Base-by-base conservation (phyloP, 441 rosid species). In the Arabidopsis lyrata region DNA sequence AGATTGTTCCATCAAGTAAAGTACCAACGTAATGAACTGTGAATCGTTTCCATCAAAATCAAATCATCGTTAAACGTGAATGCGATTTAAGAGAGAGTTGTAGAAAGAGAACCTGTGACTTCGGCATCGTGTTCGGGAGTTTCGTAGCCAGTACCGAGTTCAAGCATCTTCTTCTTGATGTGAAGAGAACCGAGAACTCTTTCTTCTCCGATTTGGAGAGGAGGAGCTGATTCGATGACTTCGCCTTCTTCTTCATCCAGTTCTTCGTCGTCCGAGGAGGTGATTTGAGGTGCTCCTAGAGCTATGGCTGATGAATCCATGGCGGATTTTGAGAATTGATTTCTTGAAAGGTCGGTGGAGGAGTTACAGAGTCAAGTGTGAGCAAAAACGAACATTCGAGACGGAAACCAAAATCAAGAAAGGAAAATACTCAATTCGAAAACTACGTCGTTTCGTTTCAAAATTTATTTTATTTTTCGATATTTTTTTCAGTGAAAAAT, bases 181-280 rank as follows among this genome's bases (percentile, higher is more conserved):
- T 83, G 86, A 2, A 80, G 29, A 52, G 63, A 59, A 22, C 55
- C 61, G 22, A 82, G 68, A 63, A 64, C 77, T 59, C 93, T 84
- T 83, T 88, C 90, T 56, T 90, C 85, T 6, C 87, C 88, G 13
- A 88, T 83, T 59, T 83, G 72, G 31, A 77, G 87, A 59, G 92
- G 86, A 3, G 87, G 90, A 63, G 87, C 86, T 31, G 91, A 88
- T 70, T 88, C 86, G 70, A 38, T 38, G 9, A 27, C 12, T 8
- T 65, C 58, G 0, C 88, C 87, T 0, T 87, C 86, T 69, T 87
- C 92, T 70, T 90, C 95, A 10, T 83, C 90, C 53, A 85, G 68
- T 65, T 78, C 86, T 3, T 81, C 12, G 18, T 29, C 31, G 18
- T 7, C 16, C 24, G 24, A 22, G 3, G 24, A 22, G 3, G 57